Base-by-base conservation (phyloP, 2,329 filamentous ascomycete genomes). In the Aspergillus phoenicis region DNA sequence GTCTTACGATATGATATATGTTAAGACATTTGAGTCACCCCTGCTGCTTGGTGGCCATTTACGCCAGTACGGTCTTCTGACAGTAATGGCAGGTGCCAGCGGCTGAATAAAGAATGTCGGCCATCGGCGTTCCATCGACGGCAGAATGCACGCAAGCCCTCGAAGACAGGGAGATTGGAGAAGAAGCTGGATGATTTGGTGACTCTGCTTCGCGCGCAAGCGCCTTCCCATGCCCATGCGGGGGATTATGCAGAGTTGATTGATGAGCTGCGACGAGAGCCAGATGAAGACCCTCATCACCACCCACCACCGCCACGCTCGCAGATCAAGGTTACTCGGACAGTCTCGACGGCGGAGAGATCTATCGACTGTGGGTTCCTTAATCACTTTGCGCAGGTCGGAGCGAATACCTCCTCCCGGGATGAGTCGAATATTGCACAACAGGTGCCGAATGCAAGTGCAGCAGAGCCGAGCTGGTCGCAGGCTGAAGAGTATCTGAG, bases 101-200 rank as follows among this genome's bases (percentile, higher is more conserved):
- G 80, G 4, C 65, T 82, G 1, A 73, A 75, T n/a, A 79, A 77
- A 62, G 66, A 75, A 33, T 82, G 80, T 62, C 69, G 71, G 4
- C 77, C 78, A 11, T 71, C 77, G 10, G 60, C 67, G 22, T 68
- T 75, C 26, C 64, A 74, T 8, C 72, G 78, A 38, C 74, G 71
- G 47, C 73, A 68, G 13, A 62, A 57, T 1, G 47, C 57, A 4
- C 66, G 61, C 24, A 54, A 54, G 11, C 48, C 56, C 2, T 58
- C 33, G 11, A 70, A 65, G 28, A 64, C 64, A 22, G 64, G 66
- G 13, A 66, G 66, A 8, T 56, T 74, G 1, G 72, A 74, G 52
- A 64, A 64, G 52, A 70, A 71, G 57, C 60, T 73, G 4, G 70
- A 73, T 41, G 65, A 61, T 30, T 41, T 73, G n/a, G 65, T 72